Percentiles rank a stretch among this genome's conserved stretches.
phyloP scores from a whole-genome alignment of 148 eudicot genomes.

The Fallopia convolvulus region DNA sequence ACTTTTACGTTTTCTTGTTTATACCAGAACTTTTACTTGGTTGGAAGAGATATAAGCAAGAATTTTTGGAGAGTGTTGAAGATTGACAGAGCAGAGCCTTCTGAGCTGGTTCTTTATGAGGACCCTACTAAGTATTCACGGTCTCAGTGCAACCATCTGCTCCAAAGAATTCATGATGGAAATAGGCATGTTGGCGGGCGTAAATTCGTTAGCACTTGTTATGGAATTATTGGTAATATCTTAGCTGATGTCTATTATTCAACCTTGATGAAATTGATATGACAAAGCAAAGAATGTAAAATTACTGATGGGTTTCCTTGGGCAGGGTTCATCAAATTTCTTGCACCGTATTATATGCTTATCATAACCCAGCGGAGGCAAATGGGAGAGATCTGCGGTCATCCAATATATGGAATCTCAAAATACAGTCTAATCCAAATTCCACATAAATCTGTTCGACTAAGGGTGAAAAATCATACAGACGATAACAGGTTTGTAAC shows the following conservation, averaged over 20 bases:
- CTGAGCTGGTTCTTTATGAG: conserved; percentile 52
- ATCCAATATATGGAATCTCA: conserved; percentile 60
- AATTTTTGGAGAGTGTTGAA: conserved; percentile 71
- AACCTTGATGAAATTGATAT: background rate
- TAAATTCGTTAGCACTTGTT: conserved; percentile 56
- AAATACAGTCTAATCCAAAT: conserved; percentile 63
- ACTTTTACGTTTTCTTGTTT: background rate
- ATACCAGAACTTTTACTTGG: conserved; percentile 76
- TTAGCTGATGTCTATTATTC: background rate
- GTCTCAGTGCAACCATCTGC: conserved; percentile 38
- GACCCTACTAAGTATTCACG: conserved; percentile 60
- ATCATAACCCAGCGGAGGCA: conserved; percentile 72
- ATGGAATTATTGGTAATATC: conserved; percentile 76
- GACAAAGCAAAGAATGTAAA: background rate
- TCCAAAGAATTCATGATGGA: conserved; percentile 48
- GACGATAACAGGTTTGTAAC: conserved; percentile 84
- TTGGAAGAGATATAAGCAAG: conserved; percentile 73
- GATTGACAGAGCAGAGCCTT: conserved; percentile 74
- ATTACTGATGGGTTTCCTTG: background rate
- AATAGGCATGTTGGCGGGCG: conserved; percentile 67
- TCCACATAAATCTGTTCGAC: conserved; percentile 42
- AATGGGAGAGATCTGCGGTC: conserved; percentile 70
- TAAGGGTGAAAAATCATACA: conserved; percentile 46
- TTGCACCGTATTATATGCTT: conserved; percentile 79
- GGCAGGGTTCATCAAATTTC: conserved; percentile 68